Evolutionary conservation across 371 early-diverging fungal genomes (phyloP).

Genomic region (Lichtheimia hyalospora): DNA sequence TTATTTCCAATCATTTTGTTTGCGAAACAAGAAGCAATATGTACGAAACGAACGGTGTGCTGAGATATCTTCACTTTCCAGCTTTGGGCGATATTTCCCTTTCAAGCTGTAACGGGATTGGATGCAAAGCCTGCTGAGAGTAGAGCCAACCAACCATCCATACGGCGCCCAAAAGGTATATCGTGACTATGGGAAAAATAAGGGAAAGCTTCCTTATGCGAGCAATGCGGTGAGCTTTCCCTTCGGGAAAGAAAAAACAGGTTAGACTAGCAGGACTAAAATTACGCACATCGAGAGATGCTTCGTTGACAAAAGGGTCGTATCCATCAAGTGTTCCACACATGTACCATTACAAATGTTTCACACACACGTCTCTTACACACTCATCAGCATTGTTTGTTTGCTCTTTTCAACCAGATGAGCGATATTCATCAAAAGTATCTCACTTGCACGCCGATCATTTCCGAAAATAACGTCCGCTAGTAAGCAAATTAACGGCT

Average conservation of each 20-base stretch:
- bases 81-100: conserved; percentile 2
- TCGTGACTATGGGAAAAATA: conserved; percentile 1
- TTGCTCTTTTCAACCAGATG: background rate
- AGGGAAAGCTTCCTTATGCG: background rate
- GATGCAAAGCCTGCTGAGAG: background rate
- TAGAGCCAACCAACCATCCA: too few species aligned
- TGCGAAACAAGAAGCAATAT: background rate
- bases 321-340: conserved; percentile 1
- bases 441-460: background rate
- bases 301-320: background rate
- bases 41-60: background rate
- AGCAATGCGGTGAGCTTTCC: background rate
- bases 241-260: background rate
- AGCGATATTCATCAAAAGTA: background rate
- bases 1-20: too few species aligned
- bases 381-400: background rate
- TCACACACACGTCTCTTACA: too few species aligned
- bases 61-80: background rate
- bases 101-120: conserved; percentile 1
- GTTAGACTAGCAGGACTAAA: conserved; percentile 1
- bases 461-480: too few species aligned
- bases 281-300: background rate
- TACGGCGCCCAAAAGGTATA: background rate
- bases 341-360: background rate
- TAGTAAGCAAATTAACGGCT: too few species aligned